Conservation (phyloP, 768 basidiomycete species). For the Phlegmacium glaucopus region DNA sequence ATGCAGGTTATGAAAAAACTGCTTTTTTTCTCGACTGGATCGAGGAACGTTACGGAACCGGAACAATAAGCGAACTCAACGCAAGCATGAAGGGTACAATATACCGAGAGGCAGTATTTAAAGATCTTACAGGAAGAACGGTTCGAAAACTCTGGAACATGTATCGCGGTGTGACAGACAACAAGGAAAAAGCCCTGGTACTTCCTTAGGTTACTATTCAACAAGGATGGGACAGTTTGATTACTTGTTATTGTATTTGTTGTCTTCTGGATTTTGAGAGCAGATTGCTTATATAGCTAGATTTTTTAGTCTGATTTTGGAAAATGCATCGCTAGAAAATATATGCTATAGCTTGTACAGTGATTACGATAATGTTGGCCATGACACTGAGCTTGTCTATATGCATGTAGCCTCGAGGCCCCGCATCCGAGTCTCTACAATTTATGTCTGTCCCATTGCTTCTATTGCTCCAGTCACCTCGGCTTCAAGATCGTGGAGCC, state of each 20-base stretch:
- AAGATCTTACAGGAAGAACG: slow-evolving; percentile 45
- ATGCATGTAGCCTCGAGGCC: too few species aligned
- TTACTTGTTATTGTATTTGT: too few species aligned
- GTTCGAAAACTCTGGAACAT: slow-evolving; percentile 56
- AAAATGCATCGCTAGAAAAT: too few species aligned
- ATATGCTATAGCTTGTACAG: too few species aligned
- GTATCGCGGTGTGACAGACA: slow-evolving; percentile 43
- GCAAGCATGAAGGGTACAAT: slow-evolving; percentile 41
- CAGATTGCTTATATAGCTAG: too few species aligned
- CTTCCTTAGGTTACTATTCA: background rate
- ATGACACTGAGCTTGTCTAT: too few species aligned
- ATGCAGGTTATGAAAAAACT: slow-evolving; percentile 72
- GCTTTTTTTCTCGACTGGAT: slow-evolving; percentile 75
- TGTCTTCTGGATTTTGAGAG: too few species aligned
- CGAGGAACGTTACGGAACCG: slow-evolving; percentile 48
- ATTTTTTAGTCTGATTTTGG: too few species aligned
- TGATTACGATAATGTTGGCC: too few species aligned
- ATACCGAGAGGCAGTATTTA: slow-evolving; percentile 53
- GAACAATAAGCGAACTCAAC: slow-evolving; percentile 59
- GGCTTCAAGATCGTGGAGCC: slow-evolving; percentile 42
- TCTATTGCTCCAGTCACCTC: slow-evolving; percentile 34
- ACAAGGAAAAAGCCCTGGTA: background rate
- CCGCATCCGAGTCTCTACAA: too few species aligned
- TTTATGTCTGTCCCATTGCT: slow-evolving; percentile 5
- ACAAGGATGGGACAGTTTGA: background rate